A percentile compares a stretch with the other conserved stretches of the same genome.
phyloP scores from a whole-genome alignment of 2,329 filamentous ascomycete genomes.

The Lecanicillium sp. region DNA sequence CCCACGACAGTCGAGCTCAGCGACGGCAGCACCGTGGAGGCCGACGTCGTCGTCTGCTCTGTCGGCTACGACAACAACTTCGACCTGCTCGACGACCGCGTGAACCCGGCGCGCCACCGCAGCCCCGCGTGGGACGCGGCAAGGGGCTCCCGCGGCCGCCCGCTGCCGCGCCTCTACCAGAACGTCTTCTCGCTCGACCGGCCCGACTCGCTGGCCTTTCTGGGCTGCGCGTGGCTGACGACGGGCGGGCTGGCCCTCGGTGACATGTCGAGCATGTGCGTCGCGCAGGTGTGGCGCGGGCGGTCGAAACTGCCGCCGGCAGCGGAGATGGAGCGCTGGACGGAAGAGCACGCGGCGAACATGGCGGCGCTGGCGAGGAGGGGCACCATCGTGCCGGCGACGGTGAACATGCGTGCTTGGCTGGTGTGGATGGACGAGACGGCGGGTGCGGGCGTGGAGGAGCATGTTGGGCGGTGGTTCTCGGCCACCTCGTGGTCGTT shows the following conservation, averaged over 20 bases:
- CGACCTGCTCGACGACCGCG: constrained; percentile 21
- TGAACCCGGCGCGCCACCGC: constrained; percentile 23
- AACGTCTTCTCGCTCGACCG: constrained; percentile 39
- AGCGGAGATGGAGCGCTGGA: constrained; percentile 29
- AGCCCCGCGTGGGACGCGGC: constrained; percentile 18
- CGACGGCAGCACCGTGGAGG: constrained; percentile 23
- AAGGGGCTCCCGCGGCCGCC: constrained; percentile 23
- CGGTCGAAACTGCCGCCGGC: constrained; percentile 30
- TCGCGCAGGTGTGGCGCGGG: constrained; percentile 40
- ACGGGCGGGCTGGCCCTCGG: constrained; percentile 31
- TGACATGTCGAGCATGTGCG: constrained; percentile 38
- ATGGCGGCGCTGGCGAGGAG: constrained; percentile 24
- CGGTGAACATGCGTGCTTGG: constrained; percentile 30
- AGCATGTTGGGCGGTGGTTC: constrained; percentile 35
- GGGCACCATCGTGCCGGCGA: constrained; percentile 22
- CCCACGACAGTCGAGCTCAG: constrained; percentile 21
- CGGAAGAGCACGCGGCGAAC: constrained; percentile 29
- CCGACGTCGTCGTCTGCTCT: constrained; percentile 29
- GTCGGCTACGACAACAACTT: constrained; percentile 31
- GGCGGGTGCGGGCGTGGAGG: constrained; percentile 34
- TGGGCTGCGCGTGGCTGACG: constrained; percentile 31
- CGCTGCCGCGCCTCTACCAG: constrained; percentile 33
- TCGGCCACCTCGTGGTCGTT: constrained; percentile 31
- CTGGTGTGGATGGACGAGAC: constrained; percentile 34
- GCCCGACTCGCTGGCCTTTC: constrained; percentile 38